These are phyloP conservation scores for Sclerospora graminicola DNA, from an alignment of 352 stramenopile species.

Conservation along the genomic window DNA sequence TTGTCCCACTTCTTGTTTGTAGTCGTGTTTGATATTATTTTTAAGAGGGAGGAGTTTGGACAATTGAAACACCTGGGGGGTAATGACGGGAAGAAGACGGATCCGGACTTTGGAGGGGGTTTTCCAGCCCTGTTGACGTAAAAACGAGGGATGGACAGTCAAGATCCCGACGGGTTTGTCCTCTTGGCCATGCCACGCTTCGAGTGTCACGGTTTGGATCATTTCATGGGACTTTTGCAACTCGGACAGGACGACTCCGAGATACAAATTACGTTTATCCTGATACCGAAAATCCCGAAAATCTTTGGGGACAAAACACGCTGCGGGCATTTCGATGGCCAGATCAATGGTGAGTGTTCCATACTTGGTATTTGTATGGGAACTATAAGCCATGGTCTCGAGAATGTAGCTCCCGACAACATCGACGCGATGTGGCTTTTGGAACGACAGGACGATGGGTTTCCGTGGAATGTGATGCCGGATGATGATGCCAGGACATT, in stretches of 20 bases:
- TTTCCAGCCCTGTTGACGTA: slow-evolving; percentile 41
- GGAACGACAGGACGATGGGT: slow-evolving; percentile 81
- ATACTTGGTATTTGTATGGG: slow-evolving; percentile 41
- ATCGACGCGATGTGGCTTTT: slow-evolving; percentile 59
- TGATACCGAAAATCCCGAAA: slow-evolving; percentile 86
- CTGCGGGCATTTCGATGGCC: slow-evolving; percentile 66
- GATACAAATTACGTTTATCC: slow-evolving; percentile 84
- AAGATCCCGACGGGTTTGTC: slow-evolving; percentile 70
- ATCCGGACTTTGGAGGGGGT: slow-evolving; percentile 35
- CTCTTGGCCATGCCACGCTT: slow-evolving; percentile 64
- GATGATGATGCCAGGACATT: slow-evolving; percentile 40
- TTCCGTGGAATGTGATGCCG: slow-evolving; percentile 76
- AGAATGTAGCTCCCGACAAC: slow-evolving; percentile 85
- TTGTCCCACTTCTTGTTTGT: slow-evolving; percentile 64
- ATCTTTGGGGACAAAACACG: slow-evolving; percentile 83
- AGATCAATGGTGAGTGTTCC: slow-evolving; percentile 64
- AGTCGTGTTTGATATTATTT: slow-evolving; percentile 81
- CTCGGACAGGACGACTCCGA: slow-evolving; percentile 57
- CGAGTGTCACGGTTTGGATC: slow-evolving; percentile 45
- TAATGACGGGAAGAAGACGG: slow-evolving; percentile 62
- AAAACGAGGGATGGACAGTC: slow-evolving; percentile 26
- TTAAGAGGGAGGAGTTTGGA: slow-evolving; percentile 65
- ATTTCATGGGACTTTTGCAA: slow-evolving; percentile 34
- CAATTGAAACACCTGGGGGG: slow-evolving; percentile 64
- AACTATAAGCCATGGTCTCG: slow-evolving; percentile 61